Evolutionary conservation across 345 rosid species (phyloP).

Genomic region (Gossypium raimondii): DNA sequence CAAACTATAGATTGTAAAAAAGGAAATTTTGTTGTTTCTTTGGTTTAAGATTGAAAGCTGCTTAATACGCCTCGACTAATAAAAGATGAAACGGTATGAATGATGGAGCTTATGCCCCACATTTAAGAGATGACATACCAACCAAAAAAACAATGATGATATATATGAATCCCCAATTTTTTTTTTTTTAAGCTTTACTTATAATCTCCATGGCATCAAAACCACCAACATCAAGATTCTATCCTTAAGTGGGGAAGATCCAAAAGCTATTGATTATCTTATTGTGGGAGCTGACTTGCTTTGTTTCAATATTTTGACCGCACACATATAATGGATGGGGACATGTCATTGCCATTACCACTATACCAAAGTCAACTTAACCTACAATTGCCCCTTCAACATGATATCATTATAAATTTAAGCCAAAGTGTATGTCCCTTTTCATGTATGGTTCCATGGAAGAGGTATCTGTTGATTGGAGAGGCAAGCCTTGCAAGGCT

Average conservation of each 20-base stretch:
- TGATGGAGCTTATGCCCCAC: neutral
- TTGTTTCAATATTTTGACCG: neutral
- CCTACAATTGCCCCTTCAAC: neutral
- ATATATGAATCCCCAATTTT: neutral
- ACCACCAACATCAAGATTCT: conserved; percentile 7
- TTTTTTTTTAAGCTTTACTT: neutral
- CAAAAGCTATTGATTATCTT: conserved; percentile 3
- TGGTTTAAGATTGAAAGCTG: too few species aligned
- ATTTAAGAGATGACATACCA: conserved; percentile 1
- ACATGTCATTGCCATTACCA: conserved; percentile 4
- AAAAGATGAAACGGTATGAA: neutral
- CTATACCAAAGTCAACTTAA: neutral
- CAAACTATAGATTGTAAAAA: too few species aligned
- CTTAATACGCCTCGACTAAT: too few species aligned
- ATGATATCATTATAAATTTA: conserved; percentile 5
- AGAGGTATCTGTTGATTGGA: conserved; percentile 51
- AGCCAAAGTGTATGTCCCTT: neutral
- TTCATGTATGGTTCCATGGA: conserved; percentile 25
- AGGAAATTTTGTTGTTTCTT: too few species aligned
- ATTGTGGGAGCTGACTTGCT: conserved; percentile 4
- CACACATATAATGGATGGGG: conserved; percentile 2
- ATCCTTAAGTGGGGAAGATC: conserved; percentile 2
- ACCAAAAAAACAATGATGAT: neutral
- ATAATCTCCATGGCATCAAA: neutral
- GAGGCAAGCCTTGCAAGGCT: conserved; percentile 51